Percentiles rank a stretch among this genome's conserved stretches.
Conservation (phyloP, 768 basidiomycete genomes). For the Peribolospora baueri region DNA sequence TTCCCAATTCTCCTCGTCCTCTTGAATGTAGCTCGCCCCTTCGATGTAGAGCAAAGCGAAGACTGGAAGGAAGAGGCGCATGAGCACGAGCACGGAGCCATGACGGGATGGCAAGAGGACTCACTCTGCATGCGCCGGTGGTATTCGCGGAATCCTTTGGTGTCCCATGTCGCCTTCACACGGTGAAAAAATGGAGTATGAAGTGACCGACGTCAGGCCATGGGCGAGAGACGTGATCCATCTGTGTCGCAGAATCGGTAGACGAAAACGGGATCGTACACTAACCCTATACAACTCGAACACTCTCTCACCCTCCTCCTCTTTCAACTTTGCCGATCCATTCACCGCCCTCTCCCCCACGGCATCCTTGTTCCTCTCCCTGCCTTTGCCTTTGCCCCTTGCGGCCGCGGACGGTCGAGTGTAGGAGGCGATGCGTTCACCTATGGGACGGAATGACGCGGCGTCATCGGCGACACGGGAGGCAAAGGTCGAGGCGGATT, state of each 20-base stretch:
- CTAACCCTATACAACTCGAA: slow-evolving; percentile 81
- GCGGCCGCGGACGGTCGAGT: slow-evolving; percentile 26
- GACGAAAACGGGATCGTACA: neutral
- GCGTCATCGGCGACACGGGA: slow-evolving; percentile 53
- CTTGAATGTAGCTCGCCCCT: slow-evolving; percentile 78
- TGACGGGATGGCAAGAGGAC: too few relatives aligned
- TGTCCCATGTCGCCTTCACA: slow-evolving; percentile 49
- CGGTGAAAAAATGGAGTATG: neutral
- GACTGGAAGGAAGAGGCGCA: slow-evolving; percentile 16
- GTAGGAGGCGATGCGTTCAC: slow-evolving; percentile 53
- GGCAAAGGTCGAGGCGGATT: slow-evolving; percentile 40
- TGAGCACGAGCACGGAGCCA: too few relatives aligned
- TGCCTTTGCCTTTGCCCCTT: slow-evolving; percentile 34
- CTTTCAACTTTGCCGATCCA: slow-evolving; percentile 16
- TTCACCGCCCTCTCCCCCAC: slow-evolving; percentile 4
- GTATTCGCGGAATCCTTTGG: slow-evolving; percentile 70
- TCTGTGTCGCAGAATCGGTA: neutral
- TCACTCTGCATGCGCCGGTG: slow-evolving; percentile 59
- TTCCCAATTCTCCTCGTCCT: slow-evolving; percentile 84
- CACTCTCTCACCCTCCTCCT: slow-evolving; percentile 37
- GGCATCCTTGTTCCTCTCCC: slow-evolving; percentile 18
- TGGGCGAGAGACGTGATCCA: neutral
- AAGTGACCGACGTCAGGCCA: neutral
- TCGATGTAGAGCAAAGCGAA: slow-evolving; percentile 90
- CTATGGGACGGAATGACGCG: slow-evolving; percentile 47